These are phyloP conservation scores for Glonium stellatum DNA, from an alignment of 495 filamentous ascomycete species.

Conservation along the genomic window DNA sequence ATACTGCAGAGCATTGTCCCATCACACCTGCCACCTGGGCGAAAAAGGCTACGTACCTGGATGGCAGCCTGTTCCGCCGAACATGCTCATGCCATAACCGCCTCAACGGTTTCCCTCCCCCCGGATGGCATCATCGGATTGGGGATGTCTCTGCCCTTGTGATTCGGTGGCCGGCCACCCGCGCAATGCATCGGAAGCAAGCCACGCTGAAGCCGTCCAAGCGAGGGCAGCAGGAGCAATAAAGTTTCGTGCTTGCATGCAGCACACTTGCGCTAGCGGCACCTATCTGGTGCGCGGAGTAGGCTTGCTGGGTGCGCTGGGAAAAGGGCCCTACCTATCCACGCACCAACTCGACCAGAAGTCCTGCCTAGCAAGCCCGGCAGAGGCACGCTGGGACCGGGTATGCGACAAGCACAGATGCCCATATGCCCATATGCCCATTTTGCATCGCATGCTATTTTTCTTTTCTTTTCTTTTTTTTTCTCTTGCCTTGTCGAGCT, in stretches of 20 bases:
- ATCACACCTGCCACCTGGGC: neutral
- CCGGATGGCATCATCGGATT: neutral
- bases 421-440: too few relatives aligned
- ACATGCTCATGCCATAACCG: neutral
- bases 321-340: neutral
- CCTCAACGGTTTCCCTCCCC: neutral
- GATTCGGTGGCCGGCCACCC: neutral
- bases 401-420: too few relatives aligned
- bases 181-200: neutral
- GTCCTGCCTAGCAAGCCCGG: neutral
- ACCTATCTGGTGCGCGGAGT: neutral
- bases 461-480: too few relatives aligned
- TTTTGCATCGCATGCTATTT: too few relatives aligned
- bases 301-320: neutral
- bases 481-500: too few relatives aligned
- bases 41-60: neutral
- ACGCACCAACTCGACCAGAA: neutral
- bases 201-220: neutral
- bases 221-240: slow-evolving; percentile 1
- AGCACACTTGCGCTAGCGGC: neutral
- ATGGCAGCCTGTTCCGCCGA: neutral
- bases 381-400: too few relatives aligned
- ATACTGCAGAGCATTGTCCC: too few relatives aligned
- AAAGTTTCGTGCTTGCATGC: slow-evolving; percentile 6
- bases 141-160: neutral